Conservation (phyloP, 139 green algal species). For the Coelastrella sp. region DNA sequence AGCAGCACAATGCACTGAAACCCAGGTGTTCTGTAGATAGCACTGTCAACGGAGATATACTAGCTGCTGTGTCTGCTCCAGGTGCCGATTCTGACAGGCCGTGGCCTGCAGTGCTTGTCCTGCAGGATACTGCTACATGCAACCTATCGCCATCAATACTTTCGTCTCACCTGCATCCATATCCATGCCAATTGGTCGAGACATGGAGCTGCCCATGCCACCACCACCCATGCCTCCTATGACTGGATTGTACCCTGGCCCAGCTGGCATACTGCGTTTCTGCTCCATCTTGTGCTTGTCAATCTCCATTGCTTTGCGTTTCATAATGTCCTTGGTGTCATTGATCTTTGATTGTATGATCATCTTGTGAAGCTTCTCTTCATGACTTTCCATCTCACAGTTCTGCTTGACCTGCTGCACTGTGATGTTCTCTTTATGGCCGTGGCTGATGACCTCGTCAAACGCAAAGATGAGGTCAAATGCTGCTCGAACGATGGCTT, state of each 20-base stretch:
- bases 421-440: conserved; percentile 94
- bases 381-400: conserved; percentile 98
- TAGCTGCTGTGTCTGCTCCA: not conserved
- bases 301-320: conserved; percentile 87
- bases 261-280: conserved; percentile 40
- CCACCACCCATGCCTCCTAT: conserved; percentile 50
- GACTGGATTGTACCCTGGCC: conserved; percentile 4
- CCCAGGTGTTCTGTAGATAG: not conserved
- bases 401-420: conserved; percentile 93
- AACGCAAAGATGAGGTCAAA: conserved; percentile 99
- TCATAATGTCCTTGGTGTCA: conserved; percentile 94
- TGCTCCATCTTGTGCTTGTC: conserved; percentile 92
- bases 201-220: conserved; percentile 51
- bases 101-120: not conserved
- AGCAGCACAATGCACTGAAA: too few relatives aligned
- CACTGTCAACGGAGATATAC: not conserved
- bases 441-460: conserved; percentile 97
- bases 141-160: not conserved
- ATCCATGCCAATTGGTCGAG: conserved; percentile 34
- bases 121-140: not conserved
- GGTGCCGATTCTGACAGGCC: too few relatives aligned
- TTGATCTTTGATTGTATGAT: conserved; percentile 94
- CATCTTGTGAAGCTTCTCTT: conserved; percentile 99
- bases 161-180: conserved; percentile 35
- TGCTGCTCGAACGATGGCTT: conserved; percentile 75